Evolutionary conservation across 78 protist genomes (phyloP), one percentile per base, ranked within the genome.

Genomic region (Guillardia theta): DNA sequence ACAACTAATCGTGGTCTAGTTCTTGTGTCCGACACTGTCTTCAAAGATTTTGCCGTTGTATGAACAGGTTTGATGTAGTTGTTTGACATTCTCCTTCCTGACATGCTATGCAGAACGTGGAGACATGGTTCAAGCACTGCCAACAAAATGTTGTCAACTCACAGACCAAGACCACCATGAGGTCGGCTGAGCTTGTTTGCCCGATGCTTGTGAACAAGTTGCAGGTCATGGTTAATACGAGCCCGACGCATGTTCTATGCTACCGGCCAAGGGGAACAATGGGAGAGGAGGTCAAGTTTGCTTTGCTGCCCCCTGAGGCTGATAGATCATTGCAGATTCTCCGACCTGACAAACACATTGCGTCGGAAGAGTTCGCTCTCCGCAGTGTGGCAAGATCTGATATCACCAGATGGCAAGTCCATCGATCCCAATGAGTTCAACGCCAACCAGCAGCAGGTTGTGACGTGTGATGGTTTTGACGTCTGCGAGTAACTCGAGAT

Each of bases 351-450:
- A 43, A 36, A 33, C 36, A 70, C 83, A 2, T 43, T 70, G 8
- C 83, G 83, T 15, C 83, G 83, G 21, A 70, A 70, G 83, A 70
- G 83, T 43, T 70, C 83, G 6, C 83, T 70, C n/a, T 4, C 83
- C 8, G 33, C 83, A 12, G 83, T 70, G 6, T 70, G 83, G 83
- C 46, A 36, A 3, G 83, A 70, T 12, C 83, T 70, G 10, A 18
- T 12, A n/a, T n/a, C n/a, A n/a, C n/a, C n/a, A n/a, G n/a, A n/a
- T n/a, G n/a, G n/a, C n/a, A n/a, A n/a, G n/a, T n/a, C n/a, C n/a
- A n/a, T n/a, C n/a, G n/a, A n/a, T n/a, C n/a, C n/a, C n/a, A n/a
- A n/a, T n/a, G n/a, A n/a, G n/a, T n/a, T n/a, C n/a, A n/a, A n/a
- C n/a, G n/a, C n/a, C n/a, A n/a, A n/a, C n/a, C n/a, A n/a, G n/a